Conservation (phyloP, 805 yeast species). For the Metschnikowia picachoensis region DNA sequence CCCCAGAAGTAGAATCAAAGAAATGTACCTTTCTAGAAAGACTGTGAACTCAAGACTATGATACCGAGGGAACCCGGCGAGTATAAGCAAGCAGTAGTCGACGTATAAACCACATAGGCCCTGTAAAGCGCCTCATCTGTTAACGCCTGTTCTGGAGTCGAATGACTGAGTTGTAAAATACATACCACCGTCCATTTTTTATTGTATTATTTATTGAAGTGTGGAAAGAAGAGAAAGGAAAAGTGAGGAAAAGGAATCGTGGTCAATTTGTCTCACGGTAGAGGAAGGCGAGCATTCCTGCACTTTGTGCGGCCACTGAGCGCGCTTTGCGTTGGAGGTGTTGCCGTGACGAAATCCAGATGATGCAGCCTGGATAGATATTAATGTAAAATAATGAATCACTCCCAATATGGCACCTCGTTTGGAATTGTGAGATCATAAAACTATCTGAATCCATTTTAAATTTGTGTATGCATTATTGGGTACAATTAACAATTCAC, state of each 20-base stretch:
- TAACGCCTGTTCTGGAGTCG: neutral
- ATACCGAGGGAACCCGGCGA: too few species aligned
- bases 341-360: conserved; percentile 4
- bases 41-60: too few species aligned
- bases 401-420: neutral
- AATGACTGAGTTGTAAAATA: conserved; percentile 15
- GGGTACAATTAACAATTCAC: too few species aligned
- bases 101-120: too few species aligned
- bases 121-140: too few species aligned
- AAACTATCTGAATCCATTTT: too few species aligned
- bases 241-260: conserved; percentile 20
- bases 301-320: conserved; percentile 7
- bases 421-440: neutral
- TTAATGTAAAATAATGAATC: neutral
- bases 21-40: too few species aligned
- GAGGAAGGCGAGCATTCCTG: conserved; percentile 18
- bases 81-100: too few species aligned
- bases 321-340: conserved; percentile 7
- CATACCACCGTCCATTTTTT: conserved; percentile 61
- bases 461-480: too few species aligned
- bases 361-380: neutral
- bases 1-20: too few species aligned
- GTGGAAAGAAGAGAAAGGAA: conserved; percentile 20
- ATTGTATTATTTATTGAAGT: conserved; percentile 15
- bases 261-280: conserved; percentile 18